Evolutionary conservation across 768 basidiomycete species (phyloP).

Genomic region (Lentinula boryana): DNA sequence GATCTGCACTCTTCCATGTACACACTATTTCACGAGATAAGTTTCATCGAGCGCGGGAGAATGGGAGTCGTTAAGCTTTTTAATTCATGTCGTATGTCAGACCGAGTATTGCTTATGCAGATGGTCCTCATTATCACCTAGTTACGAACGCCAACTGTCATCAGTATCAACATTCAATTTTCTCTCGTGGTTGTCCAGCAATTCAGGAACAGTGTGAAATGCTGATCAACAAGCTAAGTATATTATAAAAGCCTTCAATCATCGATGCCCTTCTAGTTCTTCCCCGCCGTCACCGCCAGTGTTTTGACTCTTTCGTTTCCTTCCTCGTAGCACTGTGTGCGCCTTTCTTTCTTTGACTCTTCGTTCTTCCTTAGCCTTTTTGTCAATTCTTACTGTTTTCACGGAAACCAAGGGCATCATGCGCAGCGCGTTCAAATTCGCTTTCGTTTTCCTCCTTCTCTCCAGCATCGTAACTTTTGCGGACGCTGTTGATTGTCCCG

Average conservation of each 20-base stretch:
- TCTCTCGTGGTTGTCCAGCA: no score
- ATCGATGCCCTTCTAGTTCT: neutral
- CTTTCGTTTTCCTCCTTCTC: neutral
- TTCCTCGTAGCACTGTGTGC: constrained; percentile 1
- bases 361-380: neutral
- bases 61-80: no score
- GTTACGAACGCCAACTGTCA: no score
- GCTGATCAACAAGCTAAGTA: neutral
- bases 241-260: neutral
- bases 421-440: neutral
- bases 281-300: neutral
- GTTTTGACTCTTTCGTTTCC: neutral
- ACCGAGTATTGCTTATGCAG: no score
- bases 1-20: no score
- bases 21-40: no score
- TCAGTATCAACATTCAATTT: no score
- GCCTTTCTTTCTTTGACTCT: neutral
- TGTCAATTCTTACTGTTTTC: neutral
- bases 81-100: no score
- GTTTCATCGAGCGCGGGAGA: no score
- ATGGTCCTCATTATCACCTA: no score
- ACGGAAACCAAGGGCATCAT: neutral
- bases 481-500: neutral
- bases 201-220: neutral
- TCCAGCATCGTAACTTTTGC: neutral